A percentile compares a stretch with the other conserved stretches of the same genome.
Evolutionary conservation across 805 yeast species (phyloP).

Genomic region (Ogataea haglerorum): DNA sequence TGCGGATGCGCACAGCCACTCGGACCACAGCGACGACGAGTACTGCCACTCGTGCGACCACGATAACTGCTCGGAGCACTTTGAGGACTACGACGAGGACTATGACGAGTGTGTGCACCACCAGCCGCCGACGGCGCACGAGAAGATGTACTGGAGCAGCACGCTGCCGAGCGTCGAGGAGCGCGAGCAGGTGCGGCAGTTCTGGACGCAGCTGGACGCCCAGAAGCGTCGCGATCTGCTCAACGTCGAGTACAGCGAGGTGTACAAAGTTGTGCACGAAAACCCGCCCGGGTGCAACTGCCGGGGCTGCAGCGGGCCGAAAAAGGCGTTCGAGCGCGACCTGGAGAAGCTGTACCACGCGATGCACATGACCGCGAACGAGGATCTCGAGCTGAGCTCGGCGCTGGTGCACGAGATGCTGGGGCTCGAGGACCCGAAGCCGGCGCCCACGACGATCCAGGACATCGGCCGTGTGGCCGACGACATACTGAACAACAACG

Average conservation of each 20-base stretch:
- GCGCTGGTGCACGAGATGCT: conserved; percentile 27
- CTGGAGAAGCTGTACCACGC: conserved; percentile 67
- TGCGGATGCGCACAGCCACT: conserved; percentile 8
- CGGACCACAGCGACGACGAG: conserved; percentile 16
- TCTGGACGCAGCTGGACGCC: conserved; percentile 66
- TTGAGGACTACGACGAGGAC: conserved; percentile 16
- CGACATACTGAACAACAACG: conserved; percentile 72
- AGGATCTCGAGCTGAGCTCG: conserved; percentile 28
- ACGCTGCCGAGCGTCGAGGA: conserved; percentile 31
- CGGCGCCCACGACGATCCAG: not conserved
- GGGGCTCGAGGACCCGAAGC: conserved; percentile 16
- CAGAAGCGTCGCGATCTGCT: conserved; percentile 59
- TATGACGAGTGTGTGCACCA: conserved; percentile 17
- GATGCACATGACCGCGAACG: conserved; percentile 21
- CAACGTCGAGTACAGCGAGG: conserved; percentile 64
- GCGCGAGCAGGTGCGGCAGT: conserved; percentile 46
- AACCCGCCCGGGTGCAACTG: conserved; percentile 67
- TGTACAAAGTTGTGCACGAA: conserved; percentile 59
- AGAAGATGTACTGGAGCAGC: conserved; percentile 7
- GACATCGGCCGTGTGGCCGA: conserved; percentile 57
- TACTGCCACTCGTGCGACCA: conserved; percentile 17
- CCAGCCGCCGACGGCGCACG: conserved; percentile 10
- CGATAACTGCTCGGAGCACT: conserved; percentile 17
- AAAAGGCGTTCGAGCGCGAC: conserved; percentile 69
- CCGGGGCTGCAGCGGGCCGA: conserved; percentile 72